Conservation (phyloP, 805 yeast species). For the Blastobotrys robertii region DNA sequence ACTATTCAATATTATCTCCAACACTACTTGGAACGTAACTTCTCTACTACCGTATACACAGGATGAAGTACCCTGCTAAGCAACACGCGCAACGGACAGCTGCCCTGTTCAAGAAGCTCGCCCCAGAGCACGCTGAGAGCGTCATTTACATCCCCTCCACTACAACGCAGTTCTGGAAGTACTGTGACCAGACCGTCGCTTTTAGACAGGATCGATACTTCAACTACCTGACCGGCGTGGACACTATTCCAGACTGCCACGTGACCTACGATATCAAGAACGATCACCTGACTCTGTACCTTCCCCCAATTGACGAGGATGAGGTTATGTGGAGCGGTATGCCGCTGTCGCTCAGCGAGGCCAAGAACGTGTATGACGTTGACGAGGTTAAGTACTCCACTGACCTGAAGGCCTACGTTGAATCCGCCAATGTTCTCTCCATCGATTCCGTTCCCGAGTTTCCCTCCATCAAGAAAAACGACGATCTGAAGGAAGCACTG, state of each 20-base stretch:
- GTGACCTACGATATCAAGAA: slow-evolving; percentile 45
- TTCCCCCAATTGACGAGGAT: slow-evolving; percentile 78
- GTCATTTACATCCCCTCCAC: slow-evolving; percentile 35
- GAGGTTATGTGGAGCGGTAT: slow-evolving; percentile 96
- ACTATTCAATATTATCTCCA: too few species aligned
- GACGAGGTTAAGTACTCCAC: slow-evolving; percentile 63
- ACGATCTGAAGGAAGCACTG: slow-evolving; percentile 43
- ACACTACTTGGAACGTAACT: too few species aligned
- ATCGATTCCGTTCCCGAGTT: slow-evolving; percentile 17
- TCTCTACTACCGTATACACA: neutral
- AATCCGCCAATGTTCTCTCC: slow-evolving; percentile 14
- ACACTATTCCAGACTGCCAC: slow-evolving; percentile 63
- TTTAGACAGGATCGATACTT: slow-evolving; percentile 89
- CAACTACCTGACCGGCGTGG: slow-evolving; percentile 72
- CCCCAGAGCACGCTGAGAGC: slow-evolving; percentile 45
- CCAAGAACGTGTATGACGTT: slow-evolving; percentile 58
- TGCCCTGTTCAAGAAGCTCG: slow-evolving; percentile 50
- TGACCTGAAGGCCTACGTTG: slow-evolving; percentile 33
- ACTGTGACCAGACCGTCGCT: slow-evolving; percentile 69
- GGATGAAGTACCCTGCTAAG: slow-evolving; percentile 72
- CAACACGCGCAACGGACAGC: slow-evolving; percentile 46
- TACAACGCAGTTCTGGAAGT: slow-evolving; percentile 44
- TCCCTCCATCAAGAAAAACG: slow-evolving; percentile 14
- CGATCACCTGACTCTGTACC: slow-evolving; percentile 57
- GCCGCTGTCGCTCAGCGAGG: slow-evolving; percentile 63